Conservation (phyloP, 1,139 yeast genomes). For the Taphrina pruni region DNA sequence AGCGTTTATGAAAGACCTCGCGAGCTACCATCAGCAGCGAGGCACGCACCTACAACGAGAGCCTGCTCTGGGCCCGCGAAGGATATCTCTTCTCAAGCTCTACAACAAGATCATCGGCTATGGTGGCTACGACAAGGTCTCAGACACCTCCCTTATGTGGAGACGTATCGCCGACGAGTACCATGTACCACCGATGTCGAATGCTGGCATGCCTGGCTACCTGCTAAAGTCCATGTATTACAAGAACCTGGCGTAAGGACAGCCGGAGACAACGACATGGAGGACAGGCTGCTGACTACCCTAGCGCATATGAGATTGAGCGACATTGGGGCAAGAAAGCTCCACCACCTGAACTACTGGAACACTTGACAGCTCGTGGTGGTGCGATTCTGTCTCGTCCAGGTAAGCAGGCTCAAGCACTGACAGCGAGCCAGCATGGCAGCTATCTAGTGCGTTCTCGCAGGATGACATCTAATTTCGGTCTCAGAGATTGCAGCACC, state of each 20-base stretch:
- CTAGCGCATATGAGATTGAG: constrained; percentile 43
- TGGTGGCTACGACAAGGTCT: constrained; percentile 45
- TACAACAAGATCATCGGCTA: constrained; percentile 42
- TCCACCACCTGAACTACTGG: constrained; percentile 44
- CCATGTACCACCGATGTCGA: constrained; percentile 43
- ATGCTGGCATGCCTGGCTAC: constrained; percentile 44
- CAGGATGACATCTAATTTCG: not conserved
- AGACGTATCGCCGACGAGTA: constrained; percentile 42
- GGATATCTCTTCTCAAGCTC: constrained; percentile 43
- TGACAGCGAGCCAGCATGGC: too few species aligned
- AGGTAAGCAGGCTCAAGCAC: constrained; percentile 15
- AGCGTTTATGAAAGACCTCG: constrained; percentile 41
- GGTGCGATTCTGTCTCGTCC: constrained; percentile 45
- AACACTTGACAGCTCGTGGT: constrained; percentile 44
- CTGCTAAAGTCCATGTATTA: constrained; percentile 44
- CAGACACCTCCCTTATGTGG: constrained; percentile 43
- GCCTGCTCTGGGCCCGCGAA: constrained; percentile 43
- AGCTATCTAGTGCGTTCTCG: not conserved
- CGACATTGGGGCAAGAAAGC: constrained; percentile 43
- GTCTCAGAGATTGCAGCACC: constrained; percentile 6
- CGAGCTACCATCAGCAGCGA: constrained; percentile 41
- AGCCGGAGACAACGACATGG: not conserved
- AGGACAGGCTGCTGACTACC: constrained; percentile 16
- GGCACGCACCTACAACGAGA: constrained; percentile 42
- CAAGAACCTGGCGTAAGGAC: constrained; percentile 43